Evolutionary conservation across 768 basidiomycete species (phyloP).

Genomic region (Boletus patriciae): DNA sequence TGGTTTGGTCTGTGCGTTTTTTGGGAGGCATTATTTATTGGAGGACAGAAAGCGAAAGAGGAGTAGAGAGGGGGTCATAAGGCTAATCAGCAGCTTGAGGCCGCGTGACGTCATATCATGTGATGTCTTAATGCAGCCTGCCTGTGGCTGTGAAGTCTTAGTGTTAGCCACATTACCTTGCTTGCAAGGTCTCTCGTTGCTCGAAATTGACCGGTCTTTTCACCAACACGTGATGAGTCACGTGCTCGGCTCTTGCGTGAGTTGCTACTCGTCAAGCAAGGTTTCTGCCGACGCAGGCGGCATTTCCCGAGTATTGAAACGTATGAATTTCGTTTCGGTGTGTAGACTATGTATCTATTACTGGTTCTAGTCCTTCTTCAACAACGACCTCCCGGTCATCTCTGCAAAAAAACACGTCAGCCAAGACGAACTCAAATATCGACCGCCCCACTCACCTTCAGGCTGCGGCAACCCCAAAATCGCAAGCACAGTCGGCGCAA

Average conservation of each 20-base stretch:
- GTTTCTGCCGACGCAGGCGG: too few species aligned
- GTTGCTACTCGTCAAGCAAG: too few species aligned
- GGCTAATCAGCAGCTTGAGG: background rate
- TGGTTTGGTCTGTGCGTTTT: slow-evolving; percentile 17
- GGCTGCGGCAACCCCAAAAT: slow-evolving; percentile 73
- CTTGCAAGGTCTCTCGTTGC: too few species aligned
- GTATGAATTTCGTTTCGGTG: background rate
- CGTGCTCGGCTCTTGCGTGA: too few species aligned
- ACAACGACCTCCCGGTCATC: slow-evolving; percentile 32
- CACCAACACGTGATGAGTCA: too few species aligned
- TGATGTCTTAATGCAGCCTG: slow-evolving; percentile 1
- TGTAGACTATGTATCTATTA: slow-evolving; percentile 8
- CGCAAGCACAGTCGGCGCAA: slow-evolving; percentile 85
- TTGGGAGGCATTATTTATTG: slow-evolving; percentile 15
- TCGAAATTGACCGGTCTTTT: too few species aligned
- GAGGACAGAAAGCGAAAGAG: background rate
- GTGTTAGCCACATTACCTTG: too few species aligned
- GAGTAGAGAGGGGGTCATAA: too few species aligned
- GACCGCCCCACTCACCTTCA: slow-evolving; percentile 46
- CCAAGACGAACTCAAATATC: background rate
- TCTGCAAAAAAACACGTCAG: slow-evolving; percentile 17
- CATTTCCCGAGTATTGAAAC: too few species aligned
- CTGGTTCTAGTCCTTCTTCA: slow-evolving; percentile 23
- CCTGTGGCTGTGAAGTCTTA: background rate
- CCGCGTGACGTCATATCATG: slow-evolving; percentile 22